Evolutionary conservation across 2,329 filamentous ascomycete genomes (phyloP), one percentile per base, ranked within the genome.

Genomic region (Orbilia brochopaga): DNA sequence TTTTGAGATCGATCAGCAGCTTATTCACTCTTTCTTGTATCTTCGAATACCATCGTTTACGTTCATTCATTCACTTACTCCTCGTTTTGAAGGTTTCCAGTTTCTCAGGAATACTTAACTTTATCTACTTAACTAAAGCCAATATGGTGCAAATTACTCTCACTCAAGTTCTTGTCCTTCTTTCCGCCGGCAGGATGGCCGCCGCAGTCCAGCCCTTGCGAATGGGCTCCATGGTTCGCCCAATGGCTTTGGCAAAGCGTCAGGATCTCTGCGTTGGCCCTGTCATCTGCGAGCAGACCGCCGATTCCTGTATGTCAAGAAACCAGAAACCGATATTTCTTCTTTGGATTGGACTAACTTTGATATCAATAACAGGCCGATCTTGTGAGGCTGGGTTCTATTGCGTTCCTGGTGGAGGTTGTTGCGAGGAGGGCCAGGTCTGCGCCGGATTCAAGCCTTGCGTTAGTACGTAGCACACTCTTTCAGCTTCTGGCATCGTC

Each of bases 371-470:
- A 40, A 21, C 8, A 72, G 67, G 67, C 32, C 51, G 30, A 7
- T 72, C 67, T 37, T 72, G 67, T 37, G 50, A 60, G 19, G 7
- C 55, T 8, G 67, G 67, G n/a, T 56, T 44, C 23, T 72, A 72
- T 44, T 72, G 67, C 27, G 50, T 51, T n/a, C 10, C 24, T 19
- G 64, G 54, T 11, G 67, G 67, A 19, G 67, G 67, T 0, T 72
- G 67, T 35, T 72, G 67, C 17, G 30, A 51, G 13, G 42, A 60
- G 2, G 67, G 67, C 4, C 21, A 56, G 32, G 52, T 57, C 42
- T 72, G 67, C 17, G 21, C 19, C 42, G 67, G 67, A 55, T 72
- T 65, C 44, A 65, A 60, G 30, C 67, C 67, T 11, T 72, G 67
- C 30, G 67, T 60, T 24, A 53, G 60, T 72, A 65, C 23, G 67